Percentiles rank a stretch among this genome's conserved stretches.
Evolutionary conservation across 2,329 filamentous ascomycete genomes (phyloP).

Genomic region (Fusarium torreyae): DNA sequence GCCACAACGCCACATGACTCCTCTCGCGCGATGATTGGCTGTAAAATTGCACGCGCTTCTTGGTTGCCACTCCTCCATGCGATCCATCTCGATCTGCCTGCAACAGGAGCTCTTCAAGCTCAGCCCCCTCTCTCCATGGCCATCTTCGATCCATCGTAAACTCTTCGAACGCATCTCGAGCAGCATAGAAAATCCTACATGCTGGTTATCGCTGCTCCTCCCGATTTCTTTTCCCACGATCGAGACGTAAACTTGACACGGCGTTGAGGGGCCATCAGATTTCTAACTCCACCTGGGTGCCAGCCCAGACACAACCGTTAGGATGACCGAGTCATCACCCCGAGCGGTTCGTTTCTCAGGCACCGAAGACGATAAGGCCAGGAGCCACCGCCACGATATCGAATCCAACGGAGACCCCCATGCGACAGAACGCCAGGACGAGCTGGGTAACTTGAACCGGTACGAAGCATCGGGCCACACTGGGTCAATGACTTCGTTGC

Average conservation of each 20-base stretch:
- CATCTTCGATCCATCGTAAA: conserved; percentile 46
- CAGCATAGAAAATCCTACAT: conserved; percentile 21
- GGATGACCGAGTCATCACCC: conserved; percentile 66
- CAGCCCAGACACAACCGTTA: conserved; percentile 36
- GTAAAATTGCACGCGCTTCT: conserved; percentile 45
- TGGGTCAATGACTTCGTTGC: conserved; percentile 61
- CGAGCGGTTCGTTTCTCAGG: conserved; percentile 71
- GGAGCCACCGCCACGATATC: conserved; percentile 54
- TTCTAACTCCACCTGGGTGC: conserved; percentile 37
- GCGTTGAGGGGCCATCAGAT: conserved; percentile 43
- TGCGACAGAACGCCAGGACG: conserved; percentile 65
- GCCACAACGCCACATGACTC: conserved; percentile 27
- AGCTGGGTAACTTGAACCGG: conserved; percentile 60
- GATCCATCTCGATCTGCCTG: conserved; percentile 48
- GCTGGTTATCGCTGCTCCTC: conserved; percentile 19
- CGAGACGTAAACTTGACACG: conserved; percentile 31
- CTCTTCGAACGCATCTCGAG: conserved; percentile 33
- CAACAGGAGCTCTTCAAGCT: conserved; percentile 48
- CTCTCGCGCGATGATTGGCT: conserved; percentile 27
- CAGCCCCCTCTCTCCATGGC: conserved; percentile 43
- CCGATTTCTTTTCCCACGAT: conserved; percentile 19
- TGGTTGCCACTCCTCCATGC: conserved; percentile 46
- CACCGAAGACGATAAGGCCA: conserved; percentile 64
- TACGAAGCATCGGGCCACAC: conserved; percentile 62
- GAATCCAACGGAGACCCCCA: conserved; percentile 59